Percentiles rank a stretch among this genome's conserved stretches.
phyloP scores from a whole-genome alignment of 2,329 filamentous ascomycete genomes.

The Mycosphaerella arachidis region DNA sequence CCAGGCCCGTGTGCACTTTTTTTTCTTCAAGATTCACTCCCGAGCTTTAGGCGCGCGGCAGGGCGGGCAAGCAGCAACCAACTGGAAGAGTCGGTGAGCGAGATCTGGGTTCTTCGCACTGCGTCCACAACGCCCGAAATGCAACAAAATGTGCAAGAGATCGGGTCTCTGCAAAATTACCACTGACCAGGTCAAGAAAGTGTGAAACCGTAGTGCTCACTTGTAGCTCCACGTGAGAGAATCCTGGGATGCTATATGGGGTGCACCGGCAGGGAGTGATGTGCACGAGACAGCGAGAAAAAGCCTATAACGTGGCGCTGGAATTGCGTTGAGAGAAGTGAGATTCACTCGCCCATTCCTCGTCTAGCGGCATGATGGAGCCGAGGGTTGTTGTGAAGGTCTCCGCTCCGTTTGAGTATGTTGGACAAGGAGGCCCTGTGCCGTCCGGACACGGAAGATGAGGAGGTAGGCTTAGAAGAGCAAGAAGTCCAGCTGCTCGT shows the following conservation, averaged over 20 bases:
- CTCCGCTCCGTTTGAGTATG: not conserved
- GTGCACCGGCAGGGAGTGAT: not conserved
- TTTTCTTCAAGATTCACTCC: not conserved
- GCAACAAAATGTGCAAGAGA: not conserved
- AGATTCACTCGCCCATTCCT: not conserved
- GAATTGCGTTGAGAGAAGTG: not conserved
- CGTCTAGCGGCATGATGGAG: not conserved
- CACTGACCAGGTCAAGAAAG: not conserved
- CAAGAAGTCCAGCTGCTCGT: not conserved
- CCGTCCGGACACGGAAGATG: not conserved
- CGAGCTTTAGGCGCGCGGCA: not conserved
- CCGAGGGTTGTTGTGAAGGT: not conserved
- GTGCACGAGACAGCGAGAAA: too few species aligned
- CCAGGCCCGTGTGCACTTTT: not conserved
- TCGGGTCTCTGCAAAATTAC: not conserved
- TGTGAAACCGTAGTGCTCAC: not conserved
- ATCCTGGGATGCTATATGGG: not conserved
- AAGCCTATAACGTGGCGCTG: not conserved
- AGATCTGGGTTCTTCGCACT: not conserved
- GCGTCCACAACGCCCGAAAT: not conserved
- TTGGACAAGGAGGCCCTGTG: not conserved
- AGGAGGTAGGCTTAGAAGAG: not conserved
- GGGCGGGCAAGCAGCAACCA: not conserved
- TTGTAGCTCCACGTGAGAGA: not conserved
- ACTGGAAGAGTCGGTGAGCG: slow-evolving; percentile 2